Base-by-base conservation (phyloP, 495 filamentous ascomycete species). In the Penicillium ucsense region DNA sequence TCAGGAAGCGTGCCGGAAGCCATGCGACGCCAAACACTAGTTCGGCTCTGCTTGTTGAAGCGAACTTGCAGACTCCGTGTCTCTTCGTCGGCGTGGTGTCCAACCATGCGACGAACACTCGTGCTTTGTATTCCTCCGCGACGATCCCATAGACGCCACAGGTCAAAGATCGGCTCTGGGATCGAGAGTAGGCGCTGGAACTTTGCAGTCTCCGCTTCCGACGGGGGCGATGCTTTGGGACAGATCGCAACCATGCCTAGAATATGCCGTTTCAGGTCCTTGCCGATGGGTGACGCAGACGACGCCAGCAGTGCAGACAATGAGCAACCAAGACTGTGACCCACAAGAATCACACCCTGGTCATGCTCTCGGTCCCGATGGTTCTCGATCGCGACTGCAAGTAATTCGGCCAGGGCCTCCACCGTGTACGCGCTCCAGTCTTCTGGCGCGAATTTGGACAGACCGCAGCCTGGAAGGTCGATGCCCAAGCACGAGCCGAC, bases 401-500 rank as follows among this genome's bases (percentile, higher is more conserved):
- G 67, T 9, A 97, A 68, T 52, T 88, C 82, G 8, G 78, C 82
- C 31, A 97, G 67, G 8, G 84, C 82, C 38, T 87, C 80, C 6
- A 82, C 81, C 0, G 78, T 82, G 58, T 95, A 97, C 27, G 89
- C 85, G 39, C 80, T 73, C 88, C 89, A 94, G 30, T 72, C 58
- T 2, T 70, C 79, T 3, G 82, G 83, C 29, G 70, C 72, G 64
- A 89, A 91, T 8, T 73, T 70, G 6, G 89, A 95, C 5, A 79
- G 66, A 31, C 91, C 91, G 50, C 89, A 95, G 31, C 91, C 91
- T 3, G 91, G 91, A 2, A 95, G 69, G 63, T 97, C 91, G 47
- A 96, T 83, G 4, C 86, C 86, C 10, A 97, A 78, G 56, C 88
- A 94, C n/a, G 90, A 83, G 2, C 86, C 87, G 20, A 89, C 70